phyloP scores from a whole-genome alignment of 1,284 basidiomycete genomes.

The Apiotrichum domesticum region DNA sequence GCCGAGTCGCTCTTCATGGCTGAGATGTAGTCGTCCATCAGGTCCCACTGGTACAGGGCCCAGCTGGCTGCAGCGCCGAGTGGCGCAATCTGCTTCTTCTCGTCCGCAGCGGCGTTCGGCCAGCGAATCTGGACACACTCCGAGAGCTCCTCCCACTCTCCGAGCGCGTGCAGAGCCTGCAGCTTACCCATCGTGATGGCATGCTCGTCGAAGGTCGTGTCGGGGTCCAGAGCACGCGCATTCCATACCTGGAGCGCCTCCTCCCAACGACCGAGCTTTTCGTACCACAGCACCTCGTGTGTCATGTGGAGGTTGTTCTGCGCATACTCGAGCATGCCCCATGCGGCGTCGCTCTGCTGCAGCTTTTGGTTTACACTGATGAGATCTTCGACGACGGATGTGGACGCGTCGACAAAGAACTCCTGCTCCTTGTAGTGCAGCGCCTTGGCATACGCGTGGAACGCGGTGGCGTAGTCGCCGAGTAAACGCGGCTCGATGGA shows the following conservation, averaged over 20 bases:
- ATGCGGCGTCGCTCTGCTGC: constrained; percentile 93
- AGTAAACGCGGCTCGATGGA: constrained; percentile 91
- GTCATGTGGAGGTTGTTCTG: constrained; percentile 54
- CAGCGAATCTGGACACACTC: constrained; percentile 84
- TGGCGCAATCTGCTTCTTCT: constrained; percentile 86
- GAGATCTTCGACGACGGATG: constrained; percentile 79
- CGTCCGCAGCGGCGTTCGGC: constrained; percentile 74
- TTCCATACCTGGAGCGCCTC: constrained; percentile 80
- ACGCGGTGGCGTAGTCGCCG: constrained; percentile 86
- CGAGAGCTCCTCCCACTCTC: constrained; percentile 94
- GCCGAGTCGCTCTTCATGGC: constrained; percentile 92
- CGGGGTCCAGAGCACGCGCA: constrained; percentile 35
- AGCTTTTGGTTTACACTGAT: constrained; percentile 97
- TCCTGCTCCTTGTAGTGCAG: constrained; percentile 99
- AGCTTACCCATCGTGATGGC: constrained; percentile 74
- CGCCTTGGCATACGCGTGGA: constrained; percentile 95
- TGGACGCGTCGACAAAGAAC: constrained; percentile 75
- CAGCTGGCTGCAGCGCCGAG: constrained; percentile 96
- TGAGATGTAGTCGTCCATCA: constrained; percentile 95
- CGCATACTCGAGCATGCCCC: constrained; percentile 85
- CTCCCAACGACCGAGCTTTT: constrained; percentile 93
- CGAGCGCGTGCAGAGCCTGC: constrained; percentile 93
- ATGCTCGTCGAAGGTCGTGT: constrained; percentile 58
- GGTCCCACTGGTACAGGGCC: constrained; percentile 95
- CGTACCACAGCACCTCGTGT: constrained; percentile 71